A percentile compares a stretch with the other conserved stretches of the same genome.
These are phyloP conservation scores for Chytridium lagenaria DNA, from an alignment of 371 early-diverging fungal genomes.

Conservation along the genomic window DNA sequence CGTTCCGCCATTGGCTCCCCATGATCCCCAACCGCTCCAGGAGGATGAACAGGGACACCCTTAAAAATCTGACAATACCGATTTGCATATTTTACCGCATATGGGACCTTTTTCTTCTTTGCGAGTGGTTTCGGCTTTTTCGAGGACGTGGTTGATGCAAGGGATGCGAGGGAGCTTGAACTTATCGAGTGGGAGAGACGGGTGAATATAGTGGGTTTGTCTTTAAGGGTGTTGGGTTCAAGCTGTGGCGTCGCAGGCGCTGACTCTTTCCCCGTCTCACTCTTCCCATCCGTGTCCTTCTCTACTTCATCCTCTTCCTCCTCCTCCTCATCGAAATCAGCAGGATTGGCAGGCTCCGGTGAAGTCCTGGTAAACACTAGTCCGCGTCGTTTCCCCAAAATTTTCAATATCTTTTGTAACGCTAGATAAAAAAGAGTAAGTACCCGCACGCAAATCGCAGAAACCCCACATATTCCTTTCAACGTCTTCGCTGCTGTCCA, in stretches of 20 bases:
- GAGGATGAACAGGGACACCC: not conserved
- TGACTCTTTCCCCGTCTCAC: not conserved
- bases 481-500: conserved; percentile 76
- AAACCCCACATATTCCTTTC: conserved; percentile 43
- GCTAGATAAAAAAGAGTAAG: not conserved
- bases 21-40: not conserved
- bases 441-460: not conserved
- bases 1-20: conserved; percentile 4
- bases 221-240: not conserved
- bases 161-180: not conserved
- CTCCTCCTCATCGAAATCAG: not conserved
- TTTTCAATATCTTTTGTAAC: conserved; percentile 12
- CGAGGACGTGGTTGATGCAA: not conserved
- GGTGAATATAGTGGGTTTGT: not conserved
- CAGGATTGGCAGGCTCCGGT: not conserved
- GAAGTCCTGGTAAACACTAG: conserved; percentile 10
- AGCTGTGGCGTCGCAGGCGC: not conserved
- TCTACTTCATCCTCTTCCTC: not conserved
- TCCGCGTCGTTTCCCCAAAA: conserved; percentile 12
- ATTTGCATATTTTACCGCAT: not conserved
- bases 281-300: not conserved
- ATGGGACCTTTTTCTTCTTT: not conserved
- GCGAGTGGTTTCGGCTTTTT: not conserved
- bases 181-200: not conserved
- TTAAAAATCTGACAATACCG: conserved; percentile 14